Base-by-base conservation (phyloP, 1,284 basidiomycete genomes). In the Paramarasmius palmivorus region DNA sequence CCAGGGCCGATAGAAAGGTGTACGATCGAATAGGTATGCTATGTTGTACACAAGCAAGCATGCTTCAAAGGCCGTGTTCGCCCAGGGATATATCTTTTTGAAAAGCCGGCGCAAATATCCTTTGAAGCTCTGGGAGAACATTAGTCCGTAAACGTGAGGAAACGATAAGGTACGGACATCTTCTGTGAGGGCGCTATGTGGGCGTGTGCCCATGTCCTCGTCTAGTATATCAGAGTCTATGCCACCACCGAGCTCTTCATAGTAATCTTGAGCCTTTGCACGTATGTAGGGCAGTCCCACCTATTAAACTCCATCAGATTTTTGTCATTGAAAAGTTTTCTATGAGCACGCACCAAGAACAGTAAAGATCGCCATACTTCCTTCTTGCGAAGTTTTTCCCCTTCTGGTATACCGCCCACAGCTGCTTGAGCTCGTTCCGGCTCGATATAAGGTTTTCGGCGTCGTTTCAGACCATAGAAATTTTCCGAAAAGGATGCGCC, bases 1-100 rank as follows among this genome's bases (percentile, higher is more conserved):
- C 95, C 95, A 99, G 10, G 96, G 96, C 58, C 95, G 83, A 73
- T 96, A 96, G 67, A 87, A 90, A 1, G 89, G 83, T 10, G 90
- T 94, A 65, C 81, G 82, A 60, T 93, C 91, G 66, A 98, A 98
- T 22, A 98, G 77, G 71, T 98, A 99, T 7, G 87, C 84, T 32
- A 98, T 72, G 68, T 97, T 97, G 77, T 88, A 92, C 35, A 82
- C 72, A 15, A 98, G 78, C 55, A 97, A 74, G 82, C 90, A 92
- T 19, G 87, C 61, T 68, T 99, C 95, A 59, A 90, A 90, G 1
- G 75, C 65, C 5, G 84, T 79, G 64, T 93, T 94, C 8, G 84
- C 60, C 78, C 88, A 94, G 0, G 97, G 97, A 69, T 97, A 99
- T 2, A 81, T 53, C 1, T 67, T 63, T 63, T 90, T 91, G 73